Conservation (phyloP, 2,329 filamentous ascomycete species). For the Xylaria sp. region DNA sequence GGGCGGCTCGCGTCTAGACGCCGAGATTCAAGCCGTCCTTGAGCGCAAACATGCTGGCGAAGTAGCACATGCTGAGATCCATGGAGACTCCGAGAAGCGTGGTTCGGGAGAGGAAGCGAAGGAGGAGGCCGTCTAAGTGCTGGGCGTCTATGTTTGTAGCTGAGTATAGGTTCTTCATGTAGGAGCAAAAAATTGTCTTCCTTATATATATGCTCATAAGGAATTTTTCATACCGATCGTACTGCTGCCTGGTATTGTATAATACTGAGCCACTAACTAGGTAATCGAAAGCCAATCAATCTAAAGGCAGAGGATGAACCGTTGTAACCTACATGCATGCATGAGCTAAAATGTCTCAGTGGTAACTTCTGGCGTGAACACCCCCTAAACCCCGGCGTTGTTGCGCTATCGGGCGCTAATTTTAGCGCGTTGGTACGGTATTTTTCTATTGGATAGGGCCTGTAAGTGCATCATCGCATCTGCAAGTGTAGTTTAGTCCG, state of each 20-base stretch:
- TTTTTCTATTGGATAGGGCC: neutral
- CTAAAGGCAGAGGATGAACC: no score
- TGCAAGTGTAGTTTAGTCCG: neutral
- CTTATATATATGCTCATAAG: no score
- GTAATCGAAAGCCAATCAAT: no score
- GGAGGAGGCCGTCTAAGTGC: constrained; percentile 1
- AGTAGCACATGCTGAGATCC: constrained; percentile 37
- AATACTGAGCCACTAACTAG: no score
- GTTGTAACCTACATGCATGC: neutral
- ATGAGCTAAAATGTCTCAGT: neutral
- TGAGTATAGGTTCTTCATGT: no score
- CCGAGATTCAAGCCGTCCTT: constrained; percentile 47
- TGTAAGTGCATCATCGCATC: neutral
- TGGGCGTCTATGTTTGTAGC: neutral
- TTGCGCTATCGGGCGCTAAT: neutral
- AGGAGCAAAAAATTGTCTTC: no score
- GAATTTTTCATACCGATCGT: no score
- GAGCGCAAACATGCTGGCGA: constrained; percentile 36
- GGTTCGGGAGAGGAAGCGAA: constrained; percentile 10
- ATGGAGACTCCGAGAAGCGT: constrained; percentile 37
- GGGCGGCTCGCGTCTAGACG: constrained; percentile 41
- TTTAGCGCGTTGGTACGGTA: neutral
- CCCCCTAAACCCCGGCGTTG: neutral
- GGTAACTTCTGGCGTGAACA: neutral
- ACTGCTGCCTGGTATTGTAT: no score